Percentiles rank a stretch among this genome's conserved stretches.
Evolutionary conservation across 148 eudicot species (phyloP).

Genomic region (Silene latifolia): DNA sequence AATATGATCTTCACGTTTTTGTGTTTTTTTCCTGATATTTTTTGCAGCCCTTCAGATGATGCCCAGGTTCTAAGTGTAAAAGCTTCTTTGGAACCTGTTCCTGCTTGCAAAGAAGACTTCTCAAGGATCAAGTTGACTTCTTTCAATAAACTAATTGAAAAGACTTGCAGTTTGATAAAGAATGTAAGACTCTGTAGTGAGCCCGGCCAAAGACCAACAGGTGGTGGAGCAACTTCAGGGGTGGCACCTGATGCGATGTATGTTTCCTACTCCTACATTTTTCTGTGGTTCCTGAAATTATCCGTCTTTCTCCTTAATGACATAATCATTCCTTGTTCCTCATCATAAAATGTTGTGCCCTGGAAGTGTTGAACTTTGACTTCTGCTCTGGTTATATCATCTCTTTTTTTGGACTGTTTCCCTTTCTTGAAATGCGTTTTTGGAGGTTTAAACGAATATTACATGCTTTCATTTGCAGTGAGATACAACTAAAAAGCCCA

Average conservation of each 20-base stretch:
- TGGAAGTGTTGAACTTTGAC: background rate
- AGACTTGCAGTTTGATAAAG: constrained; percentile 75
- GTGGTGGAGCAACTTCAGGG: constrained; percentile 52
- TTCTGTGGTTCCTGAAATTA: background rate
- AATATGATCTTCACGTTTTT: background rate
- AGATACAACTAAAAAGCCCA: constrained; percentile 95
- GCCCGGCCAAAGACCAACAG: constrained; percentile 54
- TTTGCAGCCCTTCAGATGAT: constrained; percentile 44
- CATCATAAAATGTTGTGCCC: background rate
- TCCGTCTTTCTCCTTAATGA: background rate
- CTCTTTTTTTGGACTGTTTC: background rate
- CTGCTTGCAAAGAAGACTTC: constrained; percentile 92
- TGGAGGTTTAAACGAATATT: background rate
- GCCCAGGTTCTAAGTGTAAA: constrained; percentile 35
- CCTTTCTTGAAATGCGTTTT: background rate
- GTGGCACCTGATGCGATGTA: constrained; percentile 99
- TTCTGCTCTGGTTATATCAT: background rate
- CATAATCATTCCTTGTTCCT: background rate
- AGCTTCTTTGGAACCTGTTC: constrained; percentile 62
- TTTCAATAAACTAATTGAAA: constrained; percentile 76
- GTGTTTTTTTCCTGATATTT: constrained; percentile 1
- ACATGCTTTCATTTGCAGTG: constrained; percentile 45
- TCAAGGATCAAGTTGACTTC: constrained; percentile 77
- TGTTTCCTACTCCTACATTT: constrained; percentile 20
- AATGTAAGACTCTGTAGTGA: constrained; percentile 78